Percentiles rank a stretch among this genome's conserved stretches.
Conservation (phyloP, 768 basidiomycete species). For the Lentinula guzmanii region DNA sequence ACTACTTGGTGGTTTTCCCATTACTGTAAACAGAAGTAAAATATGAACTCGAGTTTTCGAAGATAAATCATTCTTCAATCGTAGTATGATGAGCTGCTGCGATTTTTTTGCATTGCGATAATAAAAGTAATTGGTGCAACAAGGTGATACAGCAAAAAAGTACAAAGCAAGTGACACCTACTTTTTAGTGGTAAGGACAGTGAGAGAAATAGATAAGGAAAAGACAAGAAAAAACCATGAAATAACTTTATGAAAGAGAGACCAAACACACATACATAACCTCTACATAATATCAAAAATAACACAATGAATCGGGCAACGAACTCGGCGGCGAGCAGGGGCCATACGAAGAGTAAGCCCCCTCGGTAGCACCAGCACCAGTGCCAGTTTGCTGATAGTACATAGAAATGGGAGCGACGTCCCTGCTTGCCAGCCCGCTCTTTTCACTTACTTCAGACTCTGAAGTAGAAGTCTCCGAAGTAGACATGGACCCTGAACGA, state of each 20-base stretch:
- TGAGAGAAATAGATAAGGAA: neutral
- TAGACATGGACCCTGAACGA: neutral
- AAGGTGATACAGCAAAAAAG: neutral
- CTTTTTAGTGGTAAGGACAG: neutral
- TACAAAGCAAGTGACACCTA: neutral
- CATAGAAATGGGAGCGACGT: neutral
- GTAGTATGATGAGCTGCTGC: neutral
- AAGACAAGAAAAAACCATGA: neutral
- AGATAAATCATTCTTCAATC: too few species aligned
- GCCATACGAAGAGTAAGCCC: neutral
- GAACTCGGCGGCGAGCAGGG: neutral
- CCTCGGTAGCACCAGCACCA: neutral
- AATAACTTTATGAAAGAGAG: neutral
- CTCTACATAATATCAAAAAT: neutral
- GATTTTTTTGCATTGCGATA: neutral
- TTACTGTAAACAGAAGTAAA: too few species aligned
- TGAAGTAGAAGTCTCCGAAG: neutral
- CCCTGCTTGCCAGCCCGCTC: neutral
- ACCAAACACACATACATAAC: neutral
- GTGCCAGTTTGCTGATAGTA: neutral
- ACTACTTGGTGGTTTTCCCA: too few species aligned
- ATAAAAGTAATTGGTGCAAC: neutral
- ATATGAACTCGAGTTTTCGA: too few species aligned
- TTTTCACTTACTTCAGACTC: slow-evolving; percentile 3
- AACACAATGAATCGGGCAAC: neutral